Percentiles rank a stretch among this genome's conserved stretches.
Conservation (phyloP, 2,329 filamentous ascomycete species). For the Fusarium anguioides region DNA sequence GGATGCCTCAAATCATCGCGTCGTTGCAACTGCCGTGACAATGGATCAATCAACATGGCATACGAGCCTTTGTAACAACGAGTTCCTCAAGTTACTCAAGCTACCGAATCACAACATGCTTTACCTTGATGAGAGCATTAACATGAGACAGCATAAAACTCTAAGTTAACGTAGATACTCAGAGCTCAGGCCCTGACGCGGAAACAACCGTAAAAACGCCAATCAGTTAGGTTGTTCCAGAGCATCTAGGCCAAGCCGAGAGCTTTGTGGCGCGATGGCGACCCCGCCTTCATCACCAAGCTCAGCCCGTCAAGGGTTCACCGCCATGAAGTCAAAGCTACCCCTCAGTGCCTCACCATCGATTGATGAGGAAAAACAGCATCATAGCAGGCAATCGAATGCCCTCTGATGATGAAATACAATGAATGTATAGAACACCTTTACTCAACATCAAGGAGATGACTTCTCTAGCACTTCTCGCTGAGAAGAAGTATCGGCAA, state of each 20-base stretch:
- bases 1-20: constrained; percentile 2
- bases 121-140: background rate
- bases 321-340: background rate
- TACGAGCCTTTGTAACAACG: background rate
- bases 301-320: background rate
- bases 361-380: background rate
- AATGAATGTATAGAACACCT: background rate
- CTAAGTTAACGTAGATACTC: background rate
- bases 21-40: constrained; percentile 3
- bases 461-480: background rate
- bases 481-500: background rate
- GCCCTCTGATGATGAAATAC: background rate
- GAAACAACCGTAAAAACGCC: background rate
- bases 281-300: background rate
- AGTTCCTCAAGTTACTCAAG: background rate
- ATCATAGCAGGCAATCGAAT: background rate
- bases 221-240: background rate
- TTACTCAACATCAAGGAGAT: background rate
- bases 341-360: background rate
- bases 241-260: background rate
- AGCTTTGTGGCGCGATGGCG: background rate
- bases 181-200: background rate
- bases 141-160: background rate
- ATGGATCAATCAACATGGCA: background rate
- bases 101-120: background rate